phyloP scores from a whole-genome alignment of 805 yeast species.

The Crinitomyces ghanaensis region DNA sequence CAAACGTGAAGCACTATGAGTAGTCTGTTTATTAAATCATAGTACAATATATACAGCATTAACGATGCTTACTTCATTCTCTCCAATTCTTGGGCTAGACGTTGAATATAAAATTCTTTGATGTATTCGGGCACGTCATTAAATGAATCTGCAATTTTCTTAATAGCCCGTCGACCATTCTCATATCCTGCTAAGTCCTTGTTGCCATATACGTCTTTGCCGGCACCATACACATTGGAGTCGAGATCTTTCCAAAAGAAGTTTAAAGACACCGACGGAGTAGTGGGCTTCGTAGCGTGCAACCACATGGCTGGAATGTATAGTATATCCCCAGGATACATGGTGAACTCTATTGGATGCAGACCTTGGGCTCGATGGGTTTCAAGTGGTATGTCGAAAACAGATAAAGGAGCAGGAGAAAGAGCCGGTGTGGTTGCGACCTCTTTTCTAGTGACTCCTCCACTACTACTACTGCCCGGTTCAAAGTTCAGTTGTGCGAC shows the following conservation, averaged over 20 bases:
- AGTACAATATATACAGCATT: conserved; percentile 1
- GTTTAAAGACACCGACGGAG: conserved; percentile 26
- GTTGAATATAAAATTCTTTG: conserved; percentile 20
- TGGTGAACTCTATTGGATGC: conserved; percentile 22
- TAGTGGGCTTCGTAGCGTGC: conserved; percentile 26
- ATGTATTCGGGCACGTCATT: conserved; percentile 21
- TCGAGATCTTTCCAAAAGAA: conserved; percentile 27
- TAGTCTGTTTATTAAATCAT: neutral
- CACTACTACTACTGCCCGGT: conserved; percentile 26
- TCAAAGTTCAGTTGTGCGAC: conserved; percentile 22
- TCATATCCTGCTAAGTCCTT: conserved; percentile 27
- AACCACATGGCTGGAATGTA: conserved; percentile 31
- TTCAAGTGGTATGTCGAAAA: conserved; percentile 18
- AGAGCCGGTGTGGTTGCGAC: too few relatives aligned
- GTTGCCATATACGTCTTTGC: conserved; percentile 29
- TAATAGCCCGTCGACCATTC: conserved; percentile 20
- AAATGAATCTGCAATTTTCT: conserved; percentile 18
- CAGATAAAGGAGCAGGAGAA: conserved; percentile 22
- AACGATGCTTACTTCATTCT: conserved; percentile 1
- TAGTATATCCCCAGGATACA: conserved; percentile 29
- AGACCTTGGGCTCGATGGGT: conserved; percentile 3
- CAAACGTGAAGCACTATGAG: neutral
- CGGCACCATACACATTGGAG: conserved; percentile 19
- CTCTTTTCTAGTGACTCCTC: too few relatives aligned
- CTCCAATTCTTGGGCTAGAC: conserved; percentile 23